Conservation (phyloP, 2,329 filamentous ascomycete genomes). For the Arthroderma sp. region DNA sequence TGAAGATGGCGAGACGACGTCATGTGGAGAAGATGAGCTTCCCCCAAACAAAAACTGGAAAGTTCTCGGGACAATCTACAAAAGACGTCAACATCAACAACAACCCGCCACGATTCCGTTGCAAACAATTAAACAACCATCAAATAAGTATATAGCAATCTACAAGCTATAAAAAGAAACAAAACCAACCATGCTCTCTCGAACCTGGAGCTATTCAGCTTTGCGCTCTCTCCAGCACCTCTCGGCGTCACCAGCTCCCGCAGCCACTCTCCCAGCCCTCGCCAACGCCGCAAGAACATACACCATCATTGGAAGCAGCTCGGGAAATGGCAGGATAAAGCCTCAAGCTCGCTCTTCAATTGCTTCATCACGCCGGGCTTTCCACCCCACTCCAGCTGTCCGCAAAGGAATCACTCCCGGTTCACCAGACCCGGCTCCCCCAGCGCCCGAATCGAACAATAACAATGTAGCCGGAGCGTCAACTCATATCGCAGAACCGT, state of each 20-base stretch:
- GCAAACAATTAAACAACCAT: too few species aligned
- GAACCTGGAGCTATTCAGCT: slow-evolving; percentile 29
- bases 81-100: too few species aligned
- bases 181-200: slow-evolving; percentile 26
- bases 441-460: slow-evolving; percentile 24
- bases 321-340: too few species aligned
- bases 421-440: slow-evolving; percentile 38
- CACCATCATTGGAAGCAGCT: too few species aligned
- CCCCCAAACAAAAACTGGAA: too few species aligned
- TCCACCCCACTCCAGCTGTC: slow-evolving; percentile 24
- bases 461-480: slow-evolving; percentile 29
- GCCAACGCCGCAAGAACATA: not conserved
- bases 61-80: too few species aligned
- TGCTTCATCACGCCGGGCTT: slow-evolving; percentile 8
- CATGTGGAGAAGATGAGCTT: too few species aligned
- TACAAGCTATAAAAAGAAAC: not conserved
- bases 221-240: slow-evolving; percentile 17
- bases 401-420: slow-evolving; percentile 48
- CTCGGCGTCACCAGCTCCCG: slow-evolving; percentile 7
- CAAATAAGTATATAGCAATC: too few species aligned
- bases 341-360: too few species aligned
- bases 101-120: too few species aligned
- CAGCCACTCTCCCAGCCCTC: slow-evolving; percentile 6
- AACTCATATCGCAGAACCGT: slow-evolving; percentile 38
- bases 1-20: too few species aligned